These are phyloP conservation scores for Umbilicaria muhlenbergii DNA, from an alignment of 495 filamentous ascomycete genomes.

Conservation along the genomic window DNA sequence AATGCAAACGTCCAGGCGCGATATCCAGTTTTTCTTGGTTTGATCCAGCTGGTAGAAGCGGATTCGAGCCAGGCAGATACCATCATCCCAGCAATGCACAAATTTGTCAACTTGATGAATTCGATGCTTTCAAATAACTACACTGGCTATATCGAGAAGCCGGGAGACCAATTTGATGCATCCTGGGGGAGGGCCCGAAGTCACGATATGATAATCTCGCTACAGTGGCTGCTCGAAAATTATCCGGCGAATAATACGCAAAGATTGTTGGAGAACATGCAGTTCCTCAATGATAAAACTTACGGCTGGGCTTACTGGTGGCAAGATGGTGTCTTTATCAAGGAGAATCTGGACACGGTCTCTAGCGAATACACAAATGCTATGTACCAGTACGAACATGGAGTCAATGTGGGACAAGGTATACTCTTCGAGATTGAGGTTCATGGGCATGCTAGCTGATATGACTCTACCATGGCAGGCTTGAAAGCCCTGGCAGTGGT, in stretches of 20 bases:
- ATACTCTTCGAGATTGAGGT: not conserved
- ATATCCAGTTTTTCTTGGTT: conserved; percentile 35
- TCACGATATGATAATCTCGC: conserved; percentile 34
- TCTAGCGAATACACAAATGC: conserved; percentile 13
- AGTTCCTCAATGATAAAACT: conserved; percentile 22
- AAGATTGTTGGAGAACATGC: conserved; percentile 28
- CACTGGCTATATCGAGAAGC: conserved; percentile 29
- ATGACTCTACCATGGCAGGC: conserved; percentile 1
- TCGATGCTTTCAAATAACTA: conserved; percentile 36
- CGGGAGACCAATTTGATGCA: conserved; percentile 23
- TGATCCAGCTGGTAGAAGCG: conserved; percentile 29
- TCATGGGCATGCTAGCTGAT: not conserved
- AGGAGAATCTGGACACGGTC: conserved; percentile 24
- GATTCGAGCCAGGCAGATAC: conserved; percentile 12
- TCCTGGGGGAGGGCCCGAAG: conserved; percentile 31
- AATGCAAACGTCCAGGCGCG: conserved; percentile 38
- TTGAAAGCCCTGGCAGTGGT: conserved; percentile 30
- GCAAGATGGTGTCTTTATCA: conserved; percentile 21
- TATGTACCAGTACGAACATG: conserved; percentile 27
- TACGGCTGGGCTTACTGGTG: conserved; percentile 31
- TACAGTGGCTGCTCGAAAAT: conserved; percentile 38
- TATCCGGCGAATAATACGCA: conserved; percentile 21
- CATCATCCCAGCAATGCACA: conserved; percentile 20
- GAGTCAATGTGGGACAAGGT: conserved; percentile 34
- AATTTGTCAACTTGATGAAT: conserved; percentile 22